phyloP scores from a whole-genome alignment of 2,329 filamentous ascomycete genomes.

The Penicillium sp. region DNA sequence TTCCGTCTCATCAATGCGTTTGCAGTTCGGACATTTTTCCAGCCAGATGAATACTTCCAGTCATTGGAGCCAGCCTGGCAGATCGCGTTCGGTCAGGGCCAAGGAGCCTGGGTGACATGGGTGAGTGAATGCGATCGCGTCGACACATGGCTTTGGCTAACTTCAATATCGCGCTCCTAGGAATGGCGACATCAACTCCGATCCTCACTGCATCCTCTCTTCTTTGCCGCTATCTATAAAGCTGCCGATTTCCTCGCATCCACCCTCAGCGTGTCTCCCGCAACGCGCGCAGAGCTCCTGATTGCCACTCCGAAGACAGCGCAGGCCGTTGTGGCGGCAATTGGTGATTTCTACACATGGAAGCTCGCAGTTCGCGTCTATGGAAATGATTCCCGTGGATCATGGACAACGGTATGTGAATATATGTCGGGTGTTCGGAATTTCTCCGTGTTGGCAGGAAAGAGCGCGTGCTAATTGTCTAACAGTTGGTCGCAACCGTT shows the following conservation, averaged over 20 bases:
- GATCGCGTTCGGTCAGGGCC: constrained; percentile 72
- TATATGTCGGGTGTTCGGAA: constrained; percentile 2
- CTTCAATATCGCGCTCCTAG: constrained; percentile 47
- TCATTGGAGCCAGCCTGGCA: constrained; percentile 92
- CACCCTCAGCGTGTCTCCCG: constrained; percentile 53
- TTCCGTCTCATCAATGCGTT: constrained; percentile 79
- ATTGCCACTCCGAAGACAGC: constrained; percentile 69
- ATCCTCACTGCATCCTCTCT: constrained; percentile 83
- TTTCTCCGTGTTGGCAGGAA: background rate
- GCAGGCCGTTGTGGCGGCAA: constrained; percentile 74
- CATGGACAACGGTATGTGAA: constrained; percentile 64
- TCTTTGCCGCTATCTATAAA: constrained; percentile 77
- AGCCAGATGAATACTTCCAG: constrained; percentile 97
- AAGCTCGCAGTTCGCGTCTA: constrained; percentile 72
- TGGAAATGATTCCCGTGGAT: constrained; percentile 59
- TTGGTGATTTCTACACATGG: constrained; percentile 85
- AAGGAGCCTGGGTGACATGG: constrained; percentile 94
- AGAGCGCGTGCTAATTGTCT: constrained; percentile 19
- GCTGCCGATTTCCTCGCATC: constrained; percentile 57
- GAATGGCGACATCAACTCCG: constrained; percentile 89
- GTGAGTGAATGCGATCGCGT: constrained; percentile 51
- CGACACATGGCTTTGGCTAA: constrained; percentile 4
- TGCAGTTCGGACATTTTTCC: constrained; percentile 83
- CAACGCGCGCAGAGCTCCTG: constrained; percentile 63
- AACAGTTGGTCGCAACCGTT: constrained; percentile 66